phyloP scores from a whole-genome alignment of 345 rosid species.

The Sapria himalayana region DNA sequence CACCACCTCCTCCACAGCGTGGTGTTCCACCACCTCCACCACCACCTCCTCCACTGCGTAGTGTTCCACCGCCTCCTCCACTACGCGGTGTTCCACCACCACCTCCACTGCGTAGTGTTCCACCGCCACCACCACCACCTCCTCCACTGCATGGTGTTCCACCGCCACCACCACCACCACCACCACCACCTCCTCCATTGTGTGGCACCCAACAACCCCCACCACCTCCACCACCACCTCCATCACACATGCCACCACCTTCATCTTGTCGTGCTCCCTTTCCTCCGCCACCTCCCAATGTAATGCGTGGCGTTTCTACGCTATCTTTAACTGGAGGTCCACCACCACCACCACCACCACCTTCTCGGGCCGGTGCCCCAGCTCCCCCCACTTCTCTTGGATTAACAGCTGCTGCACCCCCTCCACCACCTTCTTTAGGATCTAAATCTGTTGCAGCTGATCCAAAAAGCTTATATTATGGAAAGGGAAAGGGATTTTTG shows the following conservation, averaged over 20 bases:
- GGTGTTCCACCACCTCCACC: conserved; percentile 14
- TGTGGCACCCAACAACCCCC: conserved; percentile 24
- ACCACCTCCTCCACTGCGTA: conserved; percentile 10
- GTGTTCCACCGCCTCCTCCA: conserved; percentile 12
- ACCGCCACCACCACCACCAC: conserved; percentile 17
- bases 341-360: conserved; percentile 58
- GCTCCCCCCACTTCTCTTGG: conserved; percentile 53
- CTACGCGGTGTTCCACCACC: conserved; percentile 10
- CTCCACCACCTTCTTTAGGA: conserved; percentile 62
- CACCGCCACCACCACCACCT: conserved; percentile 19
- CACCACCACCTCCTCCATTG: conserved; percentile 14
- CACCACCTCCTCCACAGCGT: conserved; percentile 4
- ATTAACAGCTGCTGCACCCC: conserved; percentile 47
- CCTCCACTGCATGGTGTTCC: conserved; percentile 4
- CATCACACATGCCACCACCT: conserved; percentile 22
- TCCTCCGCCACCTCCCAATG: conserved; percentile 20
- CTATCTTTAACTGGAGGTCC: conserved; percentile 18
- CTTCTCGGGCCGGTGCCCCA: conserved; percentile 32
- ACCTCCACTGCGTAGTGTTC: conserved; percentile 4
- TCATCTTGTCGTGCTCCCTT: conserved; percentile 19
- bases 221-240: conserved; percentile 28
- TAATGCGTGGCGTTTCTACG: too few species aligned
- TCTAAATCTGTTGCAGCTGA: conserved; percentile 23
- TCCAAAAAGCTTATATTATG: conserved; percentile 19
- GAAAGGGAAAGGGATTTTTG: conserved; percentile 60